These are phyloP conservation scores for Coniella vitis DNA, from an alignment of 2,329 filamentous ascomycete species.

Conservation along the genomic window DNA sequence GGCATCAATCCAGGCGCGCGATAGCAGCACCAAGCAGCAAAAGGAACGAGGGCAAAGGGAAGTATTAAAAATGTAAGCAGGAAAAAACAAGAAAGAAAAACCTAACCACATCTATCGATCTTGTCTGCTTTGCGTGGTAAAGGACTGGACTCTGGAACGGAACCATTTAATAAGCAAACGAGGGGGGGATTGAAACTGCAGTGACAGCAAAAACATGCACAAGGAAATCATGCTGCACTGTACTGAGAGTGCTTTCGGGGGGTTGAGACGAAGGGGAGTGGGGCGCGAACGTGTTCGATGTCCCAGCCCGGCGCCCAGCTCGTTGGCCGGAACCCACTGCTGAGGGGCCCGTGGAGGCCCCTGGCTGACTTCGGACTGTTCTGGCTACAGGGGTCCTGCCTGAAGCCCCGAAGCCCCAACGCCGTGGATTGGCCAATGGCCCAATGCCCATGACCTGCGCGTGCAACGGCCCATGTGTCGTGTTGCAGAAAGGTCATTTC, in stretches of 20 bases:
- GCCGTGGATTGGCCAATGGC: no score
- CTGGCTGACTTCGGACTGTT: no score
- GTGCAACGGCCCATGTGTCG: no score
- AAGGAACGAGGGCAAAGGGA: no score
- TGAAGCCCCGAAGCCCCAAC: background rate
- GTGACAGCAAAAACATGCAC: background rate
- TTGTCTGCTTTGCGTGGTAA: background rate
- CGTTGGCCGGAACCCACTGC: no score
- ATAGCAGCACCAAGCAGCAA: background rate
- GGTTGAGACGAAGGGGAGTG: slow-evolving; percentile 13
- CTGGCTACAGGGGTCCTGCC: background rate
- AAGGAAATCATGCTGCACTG: background rate
- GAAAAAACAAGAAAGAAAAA: no score
- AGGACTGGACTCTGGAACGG: background rate
- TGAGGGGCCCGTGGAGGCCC: background rate
- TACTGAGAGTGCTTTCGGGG: background rate
- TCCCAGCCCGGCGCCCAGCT: background rate
- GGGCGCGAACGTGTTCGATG: slow-evolving; percentile 12
- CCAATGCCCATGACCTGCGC: no score
- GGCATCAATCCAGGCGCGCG: no score
- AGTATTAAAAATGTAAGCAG: no score
- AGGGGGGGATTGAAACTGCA: background rate
- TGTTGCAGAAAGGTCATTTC: no score
- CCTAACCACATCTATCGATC: no score
- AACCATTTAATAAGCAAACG: background rate